phyloP scores from a whole-genome alignment of 2,329 filamentous ascomycete species.

The Penicillium sp. region DNA sequence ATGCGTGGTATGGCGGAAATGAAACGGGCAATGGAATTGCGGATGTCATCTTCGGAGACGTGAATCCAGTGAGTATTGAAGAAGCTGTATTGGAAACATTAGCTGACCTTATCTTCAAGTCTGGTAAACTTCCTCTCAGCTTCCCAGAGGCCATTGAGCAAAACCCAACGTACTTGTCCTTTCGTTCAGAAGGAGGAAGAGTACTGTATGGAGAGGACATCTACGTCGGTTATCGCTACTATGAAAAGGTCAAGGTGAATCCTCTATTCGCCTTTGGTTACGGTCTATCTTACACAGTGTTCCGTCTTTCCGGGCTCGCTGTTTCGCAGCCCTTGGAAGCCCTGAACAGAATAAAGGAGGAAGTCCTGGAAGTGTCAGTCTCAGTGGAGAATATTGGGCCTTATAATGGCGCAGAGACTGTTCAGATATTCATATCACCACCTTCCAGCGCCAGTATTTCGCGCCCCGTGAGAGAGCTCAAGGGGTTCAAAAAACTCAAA shows the following conservation, averaged over 20 bases:
- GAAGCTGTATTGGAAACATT: too few species aligned
- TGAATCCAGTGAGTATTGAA: slow-evolving; percentile 50
- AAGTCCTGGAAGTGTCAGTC: not conserved
- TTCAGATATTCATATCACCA: slow-evolving; percentile 5
- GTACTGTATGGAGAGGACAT: slow-evolving; percentile 55
- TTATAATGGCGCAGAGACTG: not conserved
- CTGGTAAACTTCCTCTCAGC: slow-evolving; percentile 60
- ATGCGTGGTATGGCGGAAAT: slow-evolving; percentile 74
- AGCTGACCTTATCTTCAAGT: too few species aligned
- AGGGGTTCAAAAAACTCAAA: slow-evolving; percentile 1
- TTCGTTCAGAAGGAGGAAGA: slow-evolving; percentile 52
- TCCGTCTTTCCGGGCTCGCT: too few species aligned
- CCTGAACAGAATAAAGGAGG: too few species aligned
- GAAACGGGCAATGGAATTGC: slow-evolving; percentile 71
- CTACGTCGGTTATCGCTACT: slow-evolving; percentile 52
- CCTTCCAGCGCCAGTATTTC: not conserved
- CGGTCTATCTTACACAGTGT: slow-evolving; percentile 9
- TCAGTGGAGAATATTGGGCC: too few species aligned
- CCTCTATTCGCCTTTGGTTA: slow-evolving; percentile 10
- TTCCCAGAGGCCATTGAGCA: slow-evolving; percentile 62
- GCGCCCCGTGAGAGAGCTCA: slow-evolving; percentile 5
- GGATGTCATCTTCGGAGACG: slow-evolving; percentile 65
- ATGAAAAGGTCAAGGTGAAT: slow-evolving; percentile 2
- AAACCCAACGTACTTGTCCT: slow-evolving; percentile 68
- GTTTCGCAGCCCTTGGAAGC: too few species aligned